Evolutionary conservation across 768 basidiomycete species (phyloP).

Genomic region (Leccinum sublutescens): DNA sequence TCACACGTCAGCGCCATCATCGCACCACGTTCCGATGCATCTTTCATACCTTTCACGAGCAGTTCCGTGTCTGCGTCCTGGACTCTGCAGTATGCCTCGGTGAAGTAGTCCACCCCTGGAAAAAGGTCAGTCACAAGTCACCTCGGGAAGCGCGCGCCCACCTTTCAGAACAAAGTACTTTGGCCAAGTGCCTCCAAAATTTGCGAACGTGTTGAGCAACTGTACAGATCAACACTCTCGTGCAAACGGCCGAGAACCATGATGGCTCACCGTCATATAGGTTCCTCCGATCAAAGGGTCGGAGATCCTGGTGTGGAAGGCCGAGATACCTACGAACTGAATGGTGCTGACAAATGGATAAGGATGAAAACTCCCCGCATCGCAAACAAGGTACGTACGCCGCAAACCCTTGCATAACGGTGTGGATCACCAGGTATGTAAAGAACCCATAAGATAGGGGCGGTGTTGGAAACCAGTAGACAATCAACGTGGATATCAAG

Average conservation of each 20-base stretch:
- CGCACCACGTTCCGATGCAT: background rate
- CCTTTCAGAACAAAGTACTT: slow-evolving; percentile 95
- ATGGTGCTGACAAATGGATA: slow-evolving; percentile 62
- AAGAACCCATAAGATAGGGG: slow-evolving; percentile 79
- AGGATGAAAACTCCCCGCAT: background rate
- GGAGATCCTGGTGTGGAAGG: slow-evolving; percentile 95
- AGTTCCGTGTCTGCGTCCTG: slow-evolving; percentile 53
- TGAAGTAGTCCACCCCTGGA: slow-evolving; percentile 80
- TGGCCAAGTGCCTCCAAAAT: slow-evolving; percentile 98
- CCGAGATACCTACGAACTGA: slow-evolving; percentile 99
- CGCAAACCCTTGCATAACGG: slow-evolving; percentile 80
- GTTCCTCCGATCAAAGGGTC: slow-evolving; percentile 98
- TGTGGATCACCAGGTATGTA: slow-evolving; percentile 72
- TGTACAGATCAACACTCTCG: slow-evolving; percentile 32
- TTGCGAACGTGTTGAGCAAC: slow-evolving; percentile 94
- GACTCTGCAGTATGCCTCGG: slow-evolving; percentile 78
- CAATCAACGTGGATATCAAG: slow-evolving; percentile 68
- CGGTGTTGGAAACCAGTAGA: slow-evolving; percentile 80
- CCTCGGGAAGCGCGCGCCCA: slow-evolving; percentile 15
- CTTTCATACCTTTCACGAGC: slow-evolving; percentile 49
- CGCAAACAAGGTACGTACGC: slow-evolving; percentile 52
- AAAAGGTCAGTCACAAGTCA: slow-evolving; percentile 10
- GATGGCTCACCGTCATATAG: slow-evolving; percentile 87
- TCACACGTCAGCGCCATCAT: slow-evolving; percentile 9
- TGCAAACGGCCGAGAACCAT: background rate